Conservation (phyloP, 2,329 filamentous ascomycete genomes). For the Stachybotrys elegans region DNA sequence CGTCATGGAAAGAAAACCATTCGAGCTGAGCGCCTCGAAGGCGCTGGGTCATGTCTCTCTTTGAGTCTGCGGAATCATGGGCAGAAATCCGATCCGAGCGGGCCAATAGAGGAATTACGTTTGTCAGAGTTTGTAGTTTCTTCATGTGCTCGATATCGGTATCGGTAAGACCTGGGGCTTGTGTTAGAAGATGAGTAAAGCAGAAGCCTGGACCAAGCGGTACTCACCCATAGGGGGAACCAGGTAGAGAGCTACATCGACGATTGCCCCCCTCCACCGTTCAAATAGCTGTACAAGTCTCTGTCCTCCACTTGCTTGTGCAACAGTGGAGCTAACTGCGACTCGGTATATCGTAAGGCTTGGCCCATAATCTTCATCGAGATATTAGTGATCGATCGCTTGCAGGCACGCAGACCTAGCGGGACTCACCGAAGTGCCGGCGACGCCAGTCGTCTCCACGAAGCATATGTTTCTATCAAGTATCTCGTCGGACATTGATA, state of each 20-base stretch:
- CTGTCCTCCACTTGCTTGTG: conserved; percentile 58
- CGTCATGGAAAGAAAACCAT: conserved; percentile 57
- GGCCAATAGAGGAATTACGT: conserved; percentile 77
- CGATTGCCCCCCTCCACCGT: conserved; percentile 78
- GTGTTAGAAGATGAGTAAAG: too few species aligned
- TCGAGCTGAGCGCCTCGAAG: conserved; percentile 54
- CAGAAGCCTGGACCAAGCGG: neutral
- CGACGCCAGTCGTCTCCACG: too few species aligned
- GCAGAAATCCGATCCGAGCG: conserved; percentile 65
- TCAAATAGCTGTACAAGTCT: conserved; percentile 72
- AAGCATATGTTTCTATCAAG: conserved; percentile 92
- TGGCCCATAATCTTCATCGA: conserved; percentile 52
- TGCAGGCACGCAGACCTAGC: too few species aligned
- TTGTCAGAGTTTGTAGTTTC: conserved; percentile 67
- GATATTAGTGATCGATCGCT: too few species aligned
- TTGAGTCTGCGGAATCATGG: conserved; percentile 53
- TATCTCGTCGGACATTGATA: conserved; percentile 67
- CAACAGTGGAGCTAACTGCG: conserved; percentile 23
- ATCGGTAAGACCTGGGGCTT: conserved; percentile 22
- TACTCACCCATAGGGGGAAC: conserved; percentile 60
- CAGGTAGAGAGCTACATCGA: conserved; percentile 83
- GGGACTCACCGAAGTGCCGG: too few species aligned
- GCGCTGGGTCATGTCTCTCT: conserved; percentile 52
- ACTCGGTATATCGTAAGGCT: conserved; percentile 67
- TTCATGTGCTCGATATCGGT: conserved; percentile 67